Conservation (phyloP, 306 rosid species). For the Ceratonia siliqua region DNA sequence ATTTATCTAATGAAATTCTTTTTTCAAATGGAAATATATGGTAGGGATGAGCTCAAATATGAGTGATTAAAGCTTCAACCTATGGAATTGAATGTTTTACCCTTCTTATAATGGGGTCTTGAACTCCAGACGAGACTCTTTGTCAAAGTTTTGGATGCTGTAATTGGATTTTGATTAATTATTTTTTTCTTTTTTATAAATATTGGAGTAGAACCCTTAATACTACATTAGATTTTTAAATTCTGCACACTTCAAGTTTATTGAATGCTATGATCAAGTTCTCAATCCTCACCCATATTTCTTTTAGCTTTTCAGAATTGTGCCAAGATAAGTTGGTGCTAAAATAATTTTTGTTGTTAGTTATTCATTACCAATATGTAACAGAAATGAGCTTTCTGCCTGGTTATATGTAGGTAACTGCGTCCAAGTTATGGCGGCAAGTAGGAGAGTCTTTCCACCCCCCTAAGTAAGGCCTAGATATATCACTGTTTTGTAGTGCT, state of each 20-base stretch:
- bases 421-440: conserved; percentile 88
- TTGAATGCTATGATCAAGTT: neutral
- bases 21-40: conserved; percentile 11
- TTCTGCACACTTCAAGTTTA: neutral
- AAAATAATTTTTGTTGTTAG: conserved; percentile 14
- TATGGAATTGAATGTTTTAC: neutral
- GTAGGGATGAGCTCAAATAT: neutral
- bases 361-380: conserved; percentile 10
- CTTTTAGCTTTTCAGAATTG: too few relatives aligned
- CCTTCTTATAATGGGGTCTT: neutral
- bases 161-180: conserved; percentile 3
- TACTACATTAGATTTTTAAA: neutral
- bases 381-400: conserved; percentile 20
- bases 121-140: neutral
- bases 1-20: neutral
- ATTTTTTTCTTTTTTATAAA: neutral
- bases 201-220: conserved; percentile 1
- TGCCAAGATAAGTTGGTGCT: neutral
- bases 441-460: conserved; percentile 94
- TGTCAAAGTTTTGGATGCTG: neutral
- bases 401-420: conserved; percentile 64
- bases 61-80: neutral
- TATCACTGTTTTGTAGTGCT: conserved; percentile 18
- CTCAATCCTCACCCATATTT: neutral
- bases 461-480: conserved; percentile 65